Evolutionary conservation across 805 yeast species (phyloP).

Genomic region (Saccharomycopsis oosterbeekiorum): DNA sequence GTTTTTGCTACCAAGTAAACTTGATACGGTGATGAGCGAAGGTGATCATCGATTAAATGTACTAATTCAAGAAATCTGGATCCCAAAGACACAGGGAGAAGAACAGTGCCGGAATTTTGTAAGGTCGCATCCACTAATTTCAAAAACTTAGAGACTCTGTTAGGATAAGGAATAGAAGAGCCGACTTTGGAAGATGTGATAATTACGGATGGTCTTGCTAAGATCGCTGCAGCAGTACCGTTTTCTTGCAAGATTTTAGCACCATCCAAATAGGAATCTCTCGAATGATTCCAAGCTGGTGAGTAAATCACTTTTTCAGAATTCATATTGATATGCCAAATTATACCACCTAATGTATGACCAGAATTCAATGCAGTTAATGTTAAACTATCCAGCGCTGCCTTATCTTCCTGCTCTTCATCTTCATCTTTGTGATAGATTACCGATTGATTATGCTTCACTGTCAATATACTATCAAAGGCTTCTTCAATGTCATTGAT

Average conservation of each 20-base stretch:
- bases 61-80: constrained; percentile 76
- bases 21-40: constrained; percentile 38
- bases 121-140: constrained; percentile 55
- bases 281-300: constrained; percentile 91
- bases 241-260: constrained; percentile 47
- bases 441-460: constrained; percentile 75
- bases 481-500: constrained; percentile 67
- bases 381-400: constrained; percentile 21
- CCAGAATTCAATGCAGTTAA: constrained; percentile 84
- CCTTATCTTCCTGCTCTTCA: constrained; percentile 21
- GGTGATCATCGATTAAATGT: constrained; percentile 59
- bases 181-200: constrained; percentile 65
- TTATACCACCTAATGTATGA: constrained; percentile 85
- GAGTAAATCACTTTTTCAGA: constrained; percentile 81
- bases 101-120: constrained; percentile 56
- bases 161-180: constrained; percentile 49
- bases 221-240: constrained; percentile 54
- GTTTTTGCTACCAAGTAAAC: constrained; percentile 68
- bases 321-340: constrained; percentile 69
- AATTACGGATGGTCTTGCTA: constrained; percentile 69
- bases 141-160: constrained; percentile 53
- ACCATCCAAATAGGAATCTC: constrained; percentile 72
- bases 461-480: constrained; percentile 58
- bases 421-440: constrained; percentile 48
- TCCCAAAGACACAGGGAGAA: constrained; percentile 74